Evolutionary conservation across 768 basidiomycete genomes (phyloP).

Genomic region (Pleurotus eryngii): DNA sequence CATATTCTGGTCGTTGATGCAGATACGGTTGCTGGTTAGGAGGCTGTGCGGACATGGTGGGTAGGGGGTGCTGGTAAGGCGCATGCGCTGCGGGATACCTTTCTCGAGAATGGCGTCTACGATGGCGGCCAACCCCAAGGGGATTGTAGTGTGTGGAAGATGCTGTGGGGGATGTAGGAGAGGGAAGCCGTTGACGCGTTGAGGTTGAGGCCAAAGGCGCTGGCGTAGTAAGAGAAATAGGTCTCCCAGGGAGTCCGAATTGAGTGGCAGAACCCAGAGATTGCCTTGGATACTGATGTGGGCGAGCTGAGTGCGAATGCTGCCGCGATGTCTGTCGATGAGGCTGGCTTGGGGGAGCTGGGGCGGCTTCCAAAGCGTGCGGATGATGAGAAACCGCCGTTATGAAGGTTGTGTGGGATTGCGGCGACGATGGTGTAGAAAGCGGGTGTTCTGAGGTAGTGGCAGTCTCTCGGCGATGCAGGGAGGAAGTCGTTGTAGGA

Average conservation of each 20-base stretch:
- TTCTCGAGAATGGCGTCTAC: too few relatives aligned
- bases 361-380: not conserved
- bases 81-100: too few relatives aligned
- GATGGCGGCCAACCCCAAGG: too few relatives aligned
- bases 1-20: too few relatives aligned
- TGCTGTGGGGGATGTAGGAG: too few relatives aligned
- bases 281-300: too few relatives aligned
- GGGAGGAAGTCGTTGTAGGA: not conserved
- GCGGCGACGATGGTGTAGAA: not conserved
- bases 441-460: not conserved
- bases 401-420: not conserved
- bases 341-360: not conserved
- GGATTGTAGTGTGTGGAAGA: too few relatives aligned
- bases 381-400: not conserved
- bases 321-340: not conserved
- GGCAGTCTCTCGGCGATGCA: constrained; percentile 9
- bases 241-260: not conserved
- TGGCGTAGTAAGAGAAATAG: not conserved
- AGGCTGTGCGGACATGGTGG: too few relatives aligned
- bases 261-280: too few relatives aligned
- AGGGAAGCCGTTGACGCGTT: too few relatives aligned
- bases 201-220: not conserved
- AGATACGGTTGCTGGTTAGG: too few relatives aligned
- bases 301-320: not conserved
- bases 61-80: too few relatives aligned